phyloP scores from a whole-genome alignment of 129 eudicot genomes.

The Kitagawia praeruptora region DNA sequence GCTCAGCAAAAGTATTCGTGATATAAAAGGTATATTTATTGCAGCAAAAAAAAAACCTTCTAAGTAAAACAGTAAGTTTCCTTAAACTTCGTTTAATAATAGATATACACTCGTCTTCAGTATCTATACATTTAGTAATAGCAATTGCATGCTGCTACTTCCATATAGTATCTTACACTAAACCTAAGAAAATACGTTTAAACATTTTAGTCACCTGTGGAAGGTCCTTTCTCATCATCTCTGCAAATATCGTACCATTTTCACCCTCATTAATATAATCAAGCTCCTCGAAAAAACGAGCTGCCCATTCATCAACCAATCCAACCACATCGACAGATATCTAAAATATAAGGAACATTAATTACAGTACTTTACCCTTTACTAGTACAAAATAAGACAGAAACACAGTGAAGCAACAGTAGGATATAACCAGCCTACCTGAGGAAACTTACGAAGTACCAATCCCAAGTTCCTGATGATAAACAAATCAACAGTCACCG shows the following conservation, averaged over 20 bases:
- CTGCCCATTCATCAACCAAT: slow-evolving; percentile 99
- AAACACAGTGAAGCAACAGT: not conserved
- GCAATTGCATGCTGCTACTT: not conserved
- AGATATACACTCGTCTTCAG: no score
- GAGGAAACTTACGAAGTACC: slow-evolving; percentile 88
- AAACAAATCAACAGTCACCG: slow-evolving; percentile 86
- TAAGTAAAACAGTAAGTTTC: not conserved
- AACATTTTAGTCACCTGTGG: slow-evolving; percentile 59
- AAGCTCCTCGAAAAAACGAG: slow-evolving; percentile 99
- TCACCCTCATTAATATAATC: slow-evolving; percentile 98
- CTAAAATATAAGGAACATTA: slow-evolving; percentile 30
- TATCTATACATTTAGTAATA: not conserved
- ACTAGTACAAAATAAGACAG: slow-evolving; percentile 9
- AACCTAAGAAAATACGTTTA: not conserved
- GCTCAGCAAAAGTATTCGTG: not conserved
- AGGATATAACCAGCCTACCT: slow-evolving; percentile 35
- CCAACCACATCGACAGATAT: slow-evolving; percentile 96
- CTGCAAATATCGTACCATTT: slow-evolving; percentile 91
- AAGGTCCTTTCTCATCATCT: slow-evolving; percentile 96
- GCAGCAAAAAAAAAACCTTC: not conserved
- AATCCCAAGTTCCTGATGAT: slow-evolving; percentile 89
- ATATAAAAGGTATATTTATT: not conserved
- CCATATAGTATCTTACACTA: not conserved
- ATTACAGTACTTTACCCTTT: slow-evolving; percentile 9
- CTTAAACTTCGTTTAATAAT: not conserved